These are phyloP conservation scores for Bombardia bombarda DNA, from an alignment of 495 filamentous ascomycete genomes.

Conservation along the genomic window DNA sequence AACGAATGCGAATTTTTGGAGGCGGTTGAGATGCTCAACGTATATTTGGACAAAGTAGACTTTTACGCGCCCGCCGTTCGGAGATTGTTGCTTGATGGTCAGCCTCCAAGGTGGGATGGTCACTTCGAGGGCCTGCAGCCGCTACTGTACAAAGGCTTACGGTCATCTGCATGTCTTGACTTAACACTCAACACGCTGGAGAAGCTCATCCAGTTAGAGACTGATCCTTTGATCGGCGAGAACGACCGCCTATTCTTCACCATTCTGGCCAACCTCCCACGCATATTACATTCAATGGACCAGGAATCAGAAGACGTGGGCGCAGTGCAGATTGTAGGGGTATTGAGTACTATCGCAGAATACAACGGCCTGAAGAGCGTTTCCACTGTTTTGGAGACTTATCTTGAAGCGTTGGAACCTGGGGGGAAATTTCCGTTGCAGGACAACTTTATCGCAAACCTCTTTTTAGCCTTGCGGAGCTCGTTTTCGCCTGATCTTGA, in stretches of 20 bases:
- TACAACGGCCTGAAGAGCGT: slow-evolving; percentile 52
- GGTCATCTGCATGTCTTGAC: slow-evolving; percentile 74
- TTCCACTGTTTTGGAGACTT: slow-evolving; percentile 55
- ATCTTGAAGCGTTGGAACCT: slow-evolving; percentile 57
- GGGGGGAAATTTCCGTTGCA: slow-evolving; percentile 63
- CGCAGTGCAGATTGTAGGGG: slow-evolving; percentile 54
- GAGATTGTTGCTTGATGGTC: slow-evolving; percentile 60
- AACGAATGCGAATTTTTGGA: slow-evolving; percentile 93
- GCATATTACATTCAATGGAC: slow-evolving; percentile 77
- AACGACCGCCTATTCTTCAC: slow-evolving; percentile 75
- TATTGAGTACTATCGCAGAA: slow-evolving; percentile 65
- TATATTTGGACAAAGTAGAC: slow-evolving; percentile 75
- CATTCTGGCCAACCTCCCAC: slow-evolving; percentile 80
- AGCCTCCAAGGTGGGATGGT: slow-evolving; percentile 84
- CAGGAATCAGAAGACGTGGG: slow-evolving; percentile 44
- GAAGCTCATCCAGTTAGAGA: slow-evolving; percentile 69
- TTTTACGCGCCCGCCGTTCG: slow-evolving; percentile 63
- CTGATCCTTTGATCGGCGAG: slow-evolving; percentile 72
- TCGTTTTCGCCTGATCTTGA: slow-evolving; percentile 80
- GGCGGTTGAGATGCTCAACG: slow-evolving; percentile 83
- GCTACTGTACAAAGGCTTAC: slow-evolving; percentile 81
- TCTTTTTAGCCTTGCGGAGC: slow-evolving; percentile 66
- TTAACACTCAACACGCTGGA: slow-evolving; percentile 71
- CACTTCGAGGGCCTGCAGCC: slow-evolving; percentile 79
- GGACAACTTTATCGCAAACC: slow-evolving; percentile 69